Conservation (phyloP, 2,329 filamentous ascomycete genomes). For the Fusarium sp. region DNA sequence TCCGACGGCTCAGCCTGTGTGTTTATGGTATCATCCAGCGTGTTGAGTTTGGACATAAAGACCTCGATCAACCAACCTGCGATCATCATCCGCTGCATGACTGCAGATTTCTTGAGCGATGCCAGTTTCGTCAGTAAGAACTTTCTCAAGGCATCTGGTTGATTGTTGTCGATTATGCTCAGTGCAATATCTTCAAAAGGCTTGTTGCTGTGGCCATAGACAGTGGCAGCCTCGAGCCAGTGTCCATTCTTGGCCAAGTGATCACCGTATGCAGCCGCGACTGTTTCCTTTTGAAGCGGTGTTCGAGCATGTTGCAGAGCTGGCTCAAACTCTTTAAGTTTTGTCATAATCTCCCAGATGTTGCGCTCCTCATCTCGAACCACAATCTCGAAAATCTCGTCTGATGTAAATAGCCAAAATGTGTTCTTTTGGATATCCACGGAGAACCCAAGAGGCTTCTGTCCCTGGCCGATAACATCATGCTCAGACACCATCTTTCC, state of each 20-base stretch:
- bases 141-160: constrained; percentile 89
- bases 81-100: constrained; percentile 96
- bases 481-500: constrained; percentile 90
- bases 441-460: constrained; percentile 83
- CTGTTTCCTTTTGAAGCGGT: constrained; percentile 83
- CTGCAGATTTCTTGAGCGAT: constrained; percentile 80
- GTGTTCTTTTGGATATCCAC: constrained; percentile 95
- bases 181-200: constrained; percentile 96
- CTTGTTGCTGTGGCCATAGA: constrained; percentile 96
- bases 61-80: constrained; percentile 95
- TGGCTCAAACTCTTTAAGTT: constrained; percentile 85
- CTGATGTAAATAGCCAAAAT: constrained; percentile 92
- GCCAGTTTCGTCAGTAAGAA: constrained; percentile 88
- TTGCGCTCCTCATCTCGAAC: constrained; percentile 90
- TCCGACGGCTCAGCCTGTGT: constrained; percentile 85
- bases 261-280: constrained; percentile 92
- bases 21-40: constrained; percentile 91
- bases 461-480: constrained; percentile 80
- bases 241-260: constrained; percentile 83
- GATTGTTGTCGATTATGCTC: constrained; percentile 86
- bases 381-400: constrained; percentile 94
- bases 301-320: constrained; percentile 87
- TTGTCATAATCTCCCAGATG: constrained; percentile 93
- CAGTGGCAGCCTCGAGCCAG: constrained; percentile 84
- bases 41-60: constrained; percentile 97